Base-by-base conservation (phyloP, 768 basidiomycete genomes). In the Tricholoma saponaceum region DNA sequence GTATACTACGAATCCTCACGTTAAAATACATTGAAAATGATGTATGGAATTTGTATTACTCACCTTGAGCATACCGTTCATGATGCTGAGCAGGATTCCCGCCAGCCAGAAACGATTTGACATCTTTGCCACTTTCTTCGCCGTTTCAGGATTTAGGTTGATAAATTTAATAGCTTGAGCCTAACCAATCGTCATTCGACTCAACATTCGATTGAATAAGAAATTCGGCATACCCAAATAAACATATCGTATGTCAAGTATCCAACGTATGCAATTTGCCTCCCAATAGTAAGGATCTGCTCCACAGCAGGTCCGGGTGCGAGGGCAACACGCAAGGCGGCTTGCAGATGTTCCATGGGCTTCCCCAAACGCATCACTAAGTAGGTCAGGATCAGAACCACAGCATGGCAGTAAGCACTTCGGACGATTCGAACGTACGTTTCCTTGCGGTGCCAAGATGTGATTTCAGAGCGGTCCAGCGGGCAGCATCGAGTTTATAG, bases 361-460 rank as follows among this genome's bases (percentile, higher is more conserved):
- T 98, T 96, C 64, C 94, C 93, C 54, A 99, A 77, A 14, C 97
- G 86, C 80, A 98, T 78, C 35, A 97, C 96, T 98, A 61, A 16
- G 43, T 28, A 23, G 8, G 39, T 33, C 9, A 44, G 54, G 52
- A 60, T 54, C 52, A 39, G 54, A 55, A 22, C 12, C 60, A 51
- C 57, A 56, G 32, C 41, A 47, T 26, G 12, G 50, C 30, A 37
- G 30, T 54, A 7, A 8, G 7, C 23, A 12, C 13, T 47, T 43
- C 16, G 30, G 16, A 35, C 32, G 25, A n/a, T n/a, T n/a, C n/a
- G n/a, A n/a, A 72, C 83, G 54, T 67, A 97, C 96, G 77, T 75
- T 96, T 98, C 62, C 97, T 82, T 30, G 85, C 91, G 10, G 82
- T 83, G 4, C 84, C 94, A 22, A 99, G 83, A 67, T 93, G 91